A percentile compares a stretch with the other conserved stretches of the same genome.
phyloP scores from a whole-genome alignment of 2,329 filamentous ascomycete species.

The Pyricularia sp. region DNA sequence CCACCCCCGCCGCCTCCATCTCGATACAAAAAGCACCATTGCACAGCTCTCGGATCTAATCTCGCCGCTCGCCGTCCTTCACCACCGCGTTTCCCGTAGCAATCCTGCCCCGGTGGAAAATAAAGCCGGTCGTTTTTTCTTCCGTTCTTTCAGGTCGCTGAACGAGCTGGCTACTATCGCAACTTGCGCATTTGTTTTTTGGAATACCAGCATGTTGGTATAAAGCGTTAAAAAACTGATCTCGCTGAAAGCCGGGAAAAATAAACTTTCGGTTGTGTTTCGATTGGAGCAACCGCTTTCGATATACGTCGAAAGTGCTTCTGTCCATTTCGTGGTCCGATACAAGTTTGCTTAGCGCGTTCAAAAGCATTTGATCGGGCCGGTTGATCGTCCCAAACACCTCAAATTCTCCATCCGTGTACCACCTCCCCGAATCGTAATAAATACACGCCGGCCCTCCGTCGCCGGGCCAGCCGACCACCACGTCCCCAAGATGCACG shows the following conservation, averaged over 20 bases:
- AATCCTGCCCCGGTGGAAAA: constrained; percentile 15
- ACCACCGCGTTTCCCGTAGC: constrained; percentile 26
- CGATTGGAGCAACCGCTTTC: background rate
- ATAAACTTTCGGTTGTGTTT: background rate
- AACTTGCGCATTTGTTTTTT: background rate
- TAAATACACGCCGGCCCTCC: constrained; percentile 10
- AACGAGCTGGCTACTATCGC: background rate
- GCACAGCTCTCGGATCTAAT: constrained; percentile 11
- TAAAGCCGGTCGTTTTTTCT: background rate
- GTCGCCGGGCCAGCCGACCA: constrained; percentile 6
- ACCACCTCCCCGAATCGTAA: constrained; percentile 14
- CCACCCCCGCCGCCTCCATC: constrained; percentile 18
- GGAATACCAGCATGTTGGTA: background rate
- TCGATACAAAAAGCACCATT: constrained; percentile 16
- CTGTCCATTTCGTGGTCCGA: background rate
- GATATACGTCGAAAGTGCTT: too few relatives aligned
- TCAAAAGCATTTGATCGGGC: constrained; percentile 2
- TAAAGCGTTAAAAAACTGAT: background rate
- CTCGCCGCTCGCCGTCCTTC: constrained; percentile 20
- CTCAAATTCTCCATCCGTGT: background rate
- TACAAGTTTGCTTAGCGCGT: background rate
- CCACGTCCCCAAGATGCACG: constrained; percentile 8
- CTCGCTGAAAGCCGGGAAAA: background rate
- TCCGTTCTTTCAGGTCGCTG: background rate
- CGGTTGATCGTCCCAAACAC: background rate